Evolutionary conservation across 495 filamentous ascomycete genomes (phyloP), one percentile per base, ranked within the genome.

Genomic region (Massariosphaeria phaeospora): DNA sequence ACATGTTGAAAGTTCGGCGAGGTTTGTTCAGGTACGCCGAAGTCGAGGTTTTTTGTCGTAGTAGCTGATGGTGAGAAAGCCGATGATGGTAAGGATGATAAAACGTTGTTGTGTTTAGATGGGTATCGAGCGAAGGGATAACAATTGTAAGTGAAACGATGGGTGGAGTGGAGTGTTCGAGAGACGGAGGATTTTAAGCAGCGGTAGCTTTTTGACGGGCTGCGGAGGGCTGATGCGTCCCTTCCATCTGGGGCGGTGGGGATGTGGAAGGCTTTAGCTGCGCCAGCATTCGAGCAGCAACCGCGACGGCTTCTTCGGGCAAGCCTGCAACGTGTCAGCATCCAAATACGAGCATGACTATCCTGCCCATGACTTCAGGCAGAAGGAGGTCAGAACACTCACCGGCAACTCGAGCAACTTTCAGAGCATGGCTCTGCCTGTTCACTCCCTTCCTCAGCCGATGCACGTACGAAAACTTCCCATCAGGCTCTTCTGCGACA

Each of bases 361-460:
- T n/a, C n/a, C n/a, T n/a, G 17, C 17, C 26, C 3, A 8, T 6
- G 10, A 25, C 7, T 26, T 24, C 12, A 55, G 24, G 30, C 21
- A 12, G 17, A n/a, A 36, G n/a, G 24, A 36, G 21, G 12, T 6
- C 13, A 15, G 17, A 27, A 47, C 30, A 31, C 63, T 55, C 62
- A 61, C 89, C 90, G 11, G 93, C 94, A 55, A 98, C 68, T 47
- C 81, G 77, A 12, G 94, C 94, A 9, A 97, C 93, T 64, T 94
- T 96, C 39, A 98, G 67, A 21, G 93, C 93, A 71, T 98, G 94
- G 36, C 84, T 90, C 55, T 85, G 71, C 29, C 81, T 79, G 72
- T 97, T 98, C 45, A 94, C 83, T 0, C 93, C 93, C 66, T 76
- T 81, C 36, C 82, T 76, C 58, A 97, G 67, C 57, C 77, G 83